Conservation (phyloP, 768 basidiomycete genomes). For the Serpula lacrymans region DNA sequence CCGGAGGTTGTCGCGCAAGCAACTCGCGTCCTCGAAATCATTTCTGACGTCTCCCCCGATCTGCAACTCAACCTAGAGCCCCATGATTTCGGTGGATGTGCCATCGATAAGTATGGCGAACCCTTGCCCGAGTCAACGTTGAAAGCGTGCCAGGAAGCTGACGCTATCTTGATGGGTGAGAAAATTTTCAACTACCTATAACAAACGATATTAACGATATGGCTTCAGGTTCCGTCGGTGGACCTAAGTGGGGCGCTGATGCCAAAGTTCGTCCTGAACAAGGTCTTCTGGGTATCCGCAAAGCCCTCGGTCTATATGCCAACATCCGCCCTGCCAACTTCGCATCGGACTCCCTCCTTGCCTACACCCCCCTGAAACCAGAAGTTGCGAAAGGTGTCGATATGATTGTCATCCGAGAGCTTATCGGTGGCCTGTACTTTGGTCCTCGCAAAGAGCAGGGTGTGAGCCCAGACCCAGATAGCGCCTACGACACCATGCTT, state of each 20-base stretch:
- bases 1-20: conserved; percentile 91
- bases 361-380: conserved; percentile 85
- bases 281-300: conserved; percentile 85
- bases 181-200: conserved; percentile 2
- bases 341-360: conserved; percentile 84
- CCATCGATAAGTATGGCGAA: conserved; percentile 86
- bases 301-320: conserved; percentile 92
- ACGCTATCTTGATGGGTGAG: conserved; percentile 94
- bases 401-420: conserved; percentile 92
- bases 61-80: conserved; percentile 71
- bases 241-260: conserved; percentile 97
- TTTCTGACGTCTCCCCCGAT: conserved; percentile 59
- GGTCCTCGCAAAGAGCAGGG: conserved; percentile 88
- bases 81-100: conserved; percentile 87
- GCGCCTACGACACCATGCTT: conserved; percentile 89
- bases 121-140: conserved; percentile 84
- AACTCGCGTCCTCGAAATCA: conserved; percentile 70
- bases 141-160: conserved; percentile 86
- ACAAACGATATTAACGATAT: conserved; percentile 2
- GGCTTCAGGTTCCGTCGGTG: conserved; percentile 84
- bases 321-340: conserved; percentile 98
- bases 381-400: conserved; percentile 80
- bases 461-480: conserved; percentile 55
- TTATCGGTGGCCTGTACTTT: conserved; percentile 96
- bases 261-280: conserved; percentile 88